Evolutionary conservation across 2,329 filamentous ascomycete genomes (phyloP).

Genomic region (Lachnellula subtilissima): DNA sequence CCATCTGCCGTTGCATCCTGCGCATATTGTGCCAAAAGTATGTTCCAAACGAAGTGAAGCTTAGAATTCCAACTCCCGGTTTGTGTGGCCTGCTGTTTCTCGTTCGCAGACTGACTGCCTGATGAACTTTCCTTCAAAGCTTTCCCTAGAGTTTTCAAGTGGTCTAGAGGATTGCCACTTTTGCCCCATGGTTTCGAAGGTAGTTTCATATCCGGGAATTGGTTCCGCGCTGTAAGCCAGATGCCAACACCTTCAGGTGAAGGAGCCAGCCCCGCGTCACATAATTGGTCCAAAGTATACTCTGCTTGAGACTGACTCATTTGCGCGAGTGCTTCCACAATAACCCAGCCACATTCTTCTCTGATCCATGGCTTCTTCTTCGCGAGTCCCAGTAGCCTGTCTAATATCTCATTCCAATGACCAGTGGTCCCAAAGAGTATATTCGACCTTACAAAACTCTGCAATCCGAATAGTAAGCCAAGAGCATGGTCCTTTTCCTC

Average conservation of each 20-base stretch:
- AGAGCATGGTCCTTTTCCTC: constrained; percentile 84
- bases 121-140: constrained; percentile 73
- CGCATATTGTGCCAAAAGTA: constrained; percentile 59
- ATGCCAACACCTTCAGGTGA: constrained; percentile 86
- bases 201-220: constrained; percentile 59
- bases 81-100: constrained; percentile 30
- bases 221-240: constrained; percentile 68
- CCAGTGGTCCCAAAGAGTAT: constrained; percentile 59
- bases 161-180: constrained; percentile 66
- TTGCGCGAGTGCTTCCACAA: constrained; percentile 67
- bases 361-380: constrained; percentile 84
- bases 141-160: constrained; percentile 64
- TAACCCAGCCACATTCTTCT: constrained; percentile 78
- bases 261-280: constrained; percentile 62
- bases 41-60: constrained; percentile 82
- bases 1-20: constrained; percentile 31
- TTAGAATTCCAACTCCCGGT: constrained; percentile 75
- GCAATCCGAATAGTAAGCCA: constrained; percentile 80
- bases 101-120: constrained; percentile 34
- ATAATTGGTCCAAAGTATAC: constrained; percentile 57
- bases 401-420: constrained; percentile 64
- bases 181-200: constrained; percentile 67
- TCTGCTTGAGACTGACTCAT: constrained; percentile 53
- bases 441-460: constrained; percentile 77
- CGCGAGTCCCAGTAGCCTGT: constrained; percentile 67